Conservation (phyloP, 2,329 filamentous ascomycete genomes). For the Sporothrix variecibatus region DNA sequence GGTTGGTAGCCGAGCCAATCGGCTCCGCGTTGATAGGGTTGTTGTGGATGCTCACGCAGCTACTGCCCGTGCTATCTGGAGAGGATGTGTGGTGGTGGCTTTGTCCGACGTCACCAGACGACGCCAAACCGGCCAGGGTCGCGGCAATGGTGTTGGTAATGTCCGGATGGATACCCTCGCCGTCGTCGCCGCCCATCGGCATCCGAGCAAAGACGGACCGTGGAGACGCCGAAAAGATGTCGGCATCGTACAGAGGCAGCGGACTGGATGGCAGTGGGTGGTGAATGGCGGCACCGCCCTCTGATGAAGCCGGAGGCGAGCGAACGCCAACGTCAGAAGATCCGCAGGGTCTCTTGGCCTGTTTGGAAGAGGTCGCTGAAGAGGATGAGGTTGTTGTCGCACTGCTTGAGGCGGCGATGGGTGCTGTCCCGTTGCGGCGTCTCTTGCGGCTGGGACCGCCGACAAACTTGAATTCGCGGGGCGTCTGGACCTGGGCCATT, state of each 20-base stretch:
- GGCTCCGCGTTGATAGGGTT: background rate
- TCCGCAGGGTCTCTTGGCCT: background rate
- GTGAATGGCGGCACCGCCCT: background rate
- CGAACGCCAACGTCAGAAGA: background rate
- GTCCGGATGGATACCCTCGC: background rate
- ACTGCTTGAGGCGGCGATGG: background rate
- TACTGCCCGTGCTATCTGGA: background rate
- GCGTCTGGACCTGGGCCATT: conserved; percentile 15
- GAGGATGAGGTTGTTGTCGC: background rate
- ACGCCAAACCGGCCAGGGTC: background rate
- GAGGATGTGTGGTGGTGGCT: background rate
- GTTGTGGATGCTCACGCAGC: conserved; percentile 3
- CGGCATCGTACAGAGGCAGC: conserved; percentile 10
- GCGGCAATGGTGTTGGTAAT: conserved; percentile 13
- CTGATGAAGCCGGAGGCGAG: background rate
- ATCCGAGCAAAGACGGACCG: conserved; percentile 12
- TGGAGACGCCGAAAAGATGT: background rate
- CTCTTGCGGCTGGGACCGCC: conserved; percentile 33
- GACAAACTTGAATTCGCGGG: conserved; percentile 35
- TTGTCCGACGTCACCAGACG: background rate
- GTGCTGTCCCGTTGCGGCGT: conserved; percentile 22
- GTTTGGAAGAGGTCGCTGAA: background rate
- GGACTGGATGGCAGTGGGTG: background rate
- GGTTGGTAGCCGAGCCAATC: conserved; percentile 11
- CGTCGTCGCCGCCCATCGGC: background rate